Evolutionary conservation across 2,329 filamentous ascomycete species (phyloP), one percentile per base, ranked within the genome.

Genomic region (Leptographium procerum): DNA sequence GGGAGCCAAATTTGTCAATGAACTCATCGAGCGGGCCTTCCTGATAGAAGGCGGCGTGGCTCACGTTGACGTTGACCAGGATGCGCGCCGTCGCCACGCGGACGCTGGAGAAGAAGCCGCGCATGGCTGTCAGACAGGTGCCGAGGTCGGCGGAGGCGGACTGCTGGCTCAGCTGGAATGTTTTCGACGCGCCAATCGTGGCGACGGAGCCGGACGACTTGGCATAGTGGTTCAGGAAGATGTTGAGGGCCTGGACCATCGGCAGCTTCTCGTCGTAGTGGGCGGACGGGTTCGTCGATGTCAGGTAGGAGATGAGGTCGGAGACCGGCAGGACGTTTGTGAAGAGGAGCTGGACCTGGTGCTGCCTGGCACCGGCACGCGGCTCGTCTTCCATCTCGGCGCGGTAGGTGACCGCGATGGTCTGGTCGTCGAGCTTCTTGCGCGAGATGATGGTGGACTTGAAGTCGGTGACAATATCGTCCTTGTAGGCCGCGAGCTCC

Each of bases 191-290:
- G 1, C 70, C 71, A 31, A 73, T 62, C 0, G 67, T 66, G 26
- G 62, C 62, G 2, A 70, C 53, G 2, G 57, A 59, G 16, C 47
- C 55, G 1, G 62, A 48, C 0, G 66, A 61, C 62, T 69, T 71
- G 50, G 68, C 58, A 40, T 68, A 65, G 58, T 74, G 68, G 45
- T 71, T 72, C 1, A 89, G 73, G 61, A 80, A 89, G 68, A 86
- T 87, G 66, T 91, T 82, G 61, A 91, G 70, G 2, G 86, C 89
- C 69, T 89, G 91, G 2, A 91, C 76, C 26, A 91, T 65, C 9
- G 65, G 63, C 22, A 64, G 57, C 61, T 68, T 67, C 33, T 66
- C 64, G 14, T 61, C 61, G 55, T 62, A 68, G 11, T 33, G 47
- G 11, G 55, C 57, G 1, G 62, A 59, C 16, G 61, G 26, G 55